Base-by-base conservation (phyloP, 148 eudicot species). In the Amaranthus palmeri region DNA sequence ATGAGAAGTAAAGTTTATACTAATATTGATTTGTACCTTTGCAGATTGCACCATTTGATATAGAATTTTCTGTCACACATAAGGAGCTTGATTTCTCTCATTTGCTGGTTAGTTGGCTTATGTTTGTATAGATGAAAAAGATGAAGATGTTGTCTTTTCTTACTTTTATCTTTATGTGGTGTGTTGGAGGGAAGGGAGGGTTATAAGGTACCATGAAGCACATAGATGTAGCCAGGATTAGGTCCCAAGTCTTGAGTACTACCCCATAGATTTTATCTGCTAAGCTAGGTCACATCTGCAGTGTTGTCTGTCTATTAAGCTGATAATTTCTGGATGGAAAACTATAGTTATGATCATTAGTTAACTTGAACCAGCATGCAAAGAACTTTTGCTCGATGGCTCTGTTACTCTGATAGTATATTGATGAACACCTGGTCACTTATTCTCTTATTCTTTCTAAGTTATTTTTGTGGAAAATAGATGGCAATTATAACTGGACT, bases 71-170 rank as follows among this genome's bases (percentile, higher is more conserved):
- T 75, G 97, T 86, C 58, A 95, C 99, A 15, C 92, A 91, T 67
- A 95, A 95, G 84, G 99, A 95, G 86, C 96, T 95, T 46, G 99
- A 95, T 83, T 95, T 95, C 86, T 91, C 97, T 42, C 99, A 91
- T 85, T 85, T 91, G 78, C 87, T 91, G 99, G 99, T 95, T 61
- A 84, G 88, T 86, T 44, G 59, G 53, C 18, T 6, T 25, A 50
- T 70, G 47, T 48, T 70, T 63, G 55, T 57, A 11, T 18, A 41
- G 51, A 36, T 41, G 50, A 49, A 36, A 57, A 50, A 43, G 54
- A 36, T 57, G 65, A 68, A 63, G n/a, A 45, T 68, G 10, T 51
- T 46, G 25, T 45, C 47, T 17, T 55, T 48, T 42, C 49, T 59
- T 68, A 15, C 2, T 4, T 56, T 56, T 17, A 7, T 1, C 12